Conservation (phyloP, 2,329 filamentous ascomycete species). For the Verticillium klebahnii region DNA sequence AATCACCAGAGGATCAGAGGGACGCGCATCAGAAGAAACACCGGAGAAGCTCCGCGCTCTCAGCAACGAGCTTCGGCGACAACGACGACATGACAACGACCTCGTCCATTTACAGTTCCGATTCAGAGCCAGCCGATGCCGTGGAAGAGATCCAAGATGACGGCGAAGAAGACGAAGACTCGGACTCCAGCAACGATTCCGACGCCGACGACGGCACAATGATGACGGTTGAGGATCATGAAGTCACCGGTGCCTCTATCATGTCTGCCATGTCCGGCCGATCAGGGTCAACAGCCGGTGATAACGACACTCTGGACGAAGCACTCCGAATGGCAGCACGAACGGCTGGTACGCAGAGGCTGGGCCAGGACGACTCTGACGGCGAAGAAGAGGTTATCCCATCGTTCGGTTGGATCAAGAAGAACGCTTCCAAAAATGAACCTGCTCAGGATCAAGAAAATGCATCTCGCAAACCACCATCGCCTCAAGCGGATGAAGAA, state of each 20-base stretch:
- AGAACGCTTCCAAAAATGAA: conserved; percentile 21
- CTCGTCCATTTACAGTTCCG: conserved; percentile 73
- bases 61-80: conserved; percentile 60
- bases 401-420: conserved; percentile 71
- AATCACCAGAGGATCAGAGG: conserved; percentile 61
- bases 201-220: conserved; percentile 73
- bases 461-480: not conserved
- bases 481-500: conserved; percentile 15
- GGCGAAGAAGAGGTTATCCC: conserved; percentile 67
- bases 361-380: conserved; percentile 45
- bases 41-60: conserved; percentile 63
- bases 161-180: conserved; percentile 26
- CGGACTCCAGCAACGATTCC: conserved; percentile 44
- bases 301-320: conserved; percentile 68
- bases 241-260: conserved; percentile 65
- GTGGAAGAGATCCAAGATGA: conserved; percentile 51
- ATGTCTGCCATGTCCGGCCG: conserved; percentile 59
- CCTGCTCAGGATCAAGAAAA: conserved; percentile 7
- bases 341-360: conserved; percentile 67
- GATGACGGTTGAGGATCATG: conserved; percentile 78
- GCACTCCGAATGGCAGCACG: conserved; percentile 71
- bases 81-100: conserved; percentile 64
- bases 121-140: conserved; percentile 52
- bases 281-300: conserved; percentile 47
- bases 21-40: conserved; percentile 45